These are phyloP conservation scores for Aspergillus sp. DNA, from an alignment of 2,329 filamentous ascomycete species.

Conservation along the genomic window DNA sequence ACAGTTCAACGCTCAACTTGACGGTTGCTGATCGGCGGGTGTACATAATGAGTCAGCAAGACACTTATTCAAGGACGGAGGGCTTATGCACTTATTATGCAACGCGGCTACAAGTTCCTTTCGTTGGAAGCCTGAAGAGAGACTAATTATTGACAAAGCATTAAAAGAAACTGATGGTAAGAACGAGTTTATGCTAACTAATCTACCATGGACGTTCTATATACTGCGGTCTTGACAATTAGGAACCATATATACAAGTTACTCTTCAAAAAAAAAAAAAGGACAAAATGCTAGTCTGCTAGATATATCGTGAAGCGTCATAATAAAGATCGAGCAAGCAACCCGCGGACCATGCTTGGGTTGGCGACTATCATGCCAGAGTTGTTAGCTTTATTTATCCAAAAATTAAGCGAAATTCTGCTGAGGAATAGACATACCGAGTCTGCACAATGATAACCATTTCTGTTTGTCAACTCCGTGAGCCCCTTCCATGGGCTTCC, in stretches of 20 bases:
- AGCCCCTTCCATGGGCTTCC: constrained; percentile 85
- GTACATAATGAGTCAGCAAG: constrained; percentile 18
- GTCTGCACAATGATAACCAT: constrained; percentile 78
- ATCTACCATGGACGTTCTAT: not conserved
- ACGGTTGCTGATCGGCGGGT: constrained; percentile 9
- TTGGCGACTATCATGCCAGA: constrained; percentile 66
- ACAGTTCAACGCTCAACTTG: constrained; percentile 6
- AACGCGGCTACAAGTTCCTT: not conserved
- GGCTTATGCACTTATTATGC: not conserved
- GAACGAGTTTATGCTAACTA: not conserved
- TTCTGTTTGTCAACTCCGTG: constrained; percentile 89
- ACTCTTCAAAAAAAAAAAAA: not conserved
- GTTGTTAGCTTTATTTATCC: constrained; percentile 11
- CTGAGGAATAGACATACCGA: constrained; percentile 61
- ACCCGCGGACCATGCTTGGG: constrained; percentile 93
- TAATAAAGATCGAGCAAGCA: constrained; percentile 96
- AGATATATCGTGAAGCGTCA: constrained; percentile 64
- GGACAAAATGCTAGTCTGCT: not conserved
- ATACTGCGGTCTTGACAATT: not conserved
- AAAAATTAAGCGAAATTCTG: constrained; percentile 1
- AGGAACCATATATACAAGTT: not conserved
- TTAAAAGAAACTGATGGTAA: not conserved
- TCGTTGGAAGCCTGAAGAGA: not conserved
- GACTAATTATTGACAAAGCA: not conserved
- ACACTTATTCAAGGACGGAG: not conserved